A percentile compares a stretch with the other conserved stretches of the same genome.
Conservation (phyloP, 495 filamentous ascomycete genomes). For the Parathielavia appendiculata region DNA sequence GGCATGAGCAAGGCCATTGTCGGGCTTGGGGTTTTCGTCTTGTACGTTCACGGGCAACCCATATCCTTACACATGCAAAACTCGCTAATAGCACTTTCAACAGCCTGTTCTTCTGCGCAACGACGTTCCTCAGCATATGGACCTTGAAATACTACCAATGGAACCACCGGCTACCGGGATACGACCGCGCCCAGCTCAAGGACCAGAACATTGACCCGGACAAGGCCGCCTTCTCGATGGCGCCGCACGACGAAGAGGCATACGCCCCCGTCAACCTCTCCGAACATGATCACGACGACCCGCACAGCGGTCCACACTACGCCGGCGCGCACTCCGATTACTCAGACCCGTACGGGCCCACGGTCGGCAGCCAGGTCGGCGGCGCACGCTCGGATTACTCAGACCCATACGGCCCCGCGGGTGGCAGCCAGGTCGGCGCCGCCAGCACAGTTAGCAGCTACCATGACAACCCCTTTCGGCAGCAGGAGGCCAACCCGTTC, state of each 20-base stretch:
- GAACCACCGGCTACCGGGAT: constrained; percentile 69
- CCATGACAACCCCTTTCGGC: constrained; percentile 32
- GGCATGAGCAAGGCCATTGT: constrained; percentile 69
- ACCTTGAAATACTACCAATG: constrained; percentile 72
- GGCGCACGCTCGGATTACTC: constrained; percentile 28
- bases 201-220: constrained; percentile 53
- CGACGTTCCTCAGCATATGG: constrained; percentile 70
- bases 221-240: constrained; percentile 54
- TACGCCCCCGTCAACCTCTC: constrained; percentile 45
- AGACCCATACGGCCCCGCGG: constrained; percentile 32
- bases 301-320: constrained; percentile 9
- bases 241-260: constrained; percentile 51
- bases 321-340: constrained; percentile 25
- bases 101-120: constrained; percentile 70
- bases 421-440: constrained; percentile 12
- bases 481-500: constrained; percentile 38
- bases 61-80: not conserved
- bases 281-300: constrained; percentile 38
- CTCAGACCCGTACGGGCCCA: constrained; percentile 34
- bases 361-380: constrained; percentile 10
- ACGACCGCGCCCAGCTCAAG: constrained; percentile 45
- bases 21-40: constrained; percentile 75
- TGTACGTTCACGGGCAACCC: constrained; percentile 48
- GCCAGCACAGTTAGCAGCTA: constrained; percentile 17
- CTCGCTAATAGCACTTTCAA: not conserved